Conservation (phyloP, 257 asterid genomes). For the Nicotiana attenuata region DNA sequence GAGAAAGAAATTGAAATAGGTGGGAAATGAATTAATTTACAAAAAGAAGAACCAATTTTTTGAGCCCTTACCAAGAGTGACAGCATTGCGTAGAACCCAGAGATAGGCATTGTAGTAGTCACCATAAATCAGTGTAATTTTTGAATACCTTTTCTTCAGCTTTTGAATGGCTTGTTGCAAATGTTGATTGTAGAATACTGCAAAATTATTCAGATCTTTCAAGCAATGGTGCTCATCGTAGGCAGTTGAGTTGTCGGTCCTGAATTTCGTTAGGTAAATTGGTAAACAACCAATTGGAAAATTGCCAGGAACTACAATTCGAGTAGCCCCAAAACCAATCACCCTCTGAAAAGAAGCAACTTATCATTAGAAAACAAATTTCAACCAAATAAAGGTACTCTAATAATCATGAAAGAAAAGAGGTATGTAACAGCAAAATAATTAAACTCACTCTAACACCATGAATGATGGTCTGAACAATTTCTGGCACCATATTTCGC, state of each 20-base stretch:
- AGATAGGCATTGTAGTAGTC: slow-evolving; percentile 19
- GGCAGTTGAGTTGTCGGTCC: not conserved
- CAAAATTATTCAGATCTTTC: not conserved
- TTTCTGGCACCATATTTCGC: slow-evolving; percentile 7
- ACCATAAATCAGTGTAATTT: not conserved
- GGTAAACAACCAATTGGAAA: not conserved
- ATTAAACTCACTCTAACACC: slow-evolving; percentile 8
- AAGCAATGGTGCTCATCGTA: not conserved
- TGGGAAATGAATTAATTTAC: too few species aligned
- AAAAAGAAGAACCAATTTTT: not conserved
- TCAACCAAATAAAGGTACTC: too few species aligned
- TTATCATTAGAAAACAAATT: not conserved
- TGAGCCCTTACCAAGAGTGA: not conserved
- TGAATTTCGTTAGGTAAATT: not conserved
- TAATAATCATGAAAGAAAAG: not conserved
- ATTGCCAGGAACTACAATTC: not conserved
- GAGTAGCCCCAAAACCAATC: not conserved
- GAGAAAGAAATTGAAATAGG: not conserved
- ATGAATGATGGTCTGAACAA: not conserved
- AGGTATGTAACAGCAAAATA: not conserved
- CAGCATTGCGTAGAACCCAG: slow-evolving; percentile 3
- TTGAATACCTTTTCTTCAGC: not conserved
- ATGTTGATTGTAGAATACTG: not conserved
- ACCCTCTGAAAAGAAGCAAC: not conserved
- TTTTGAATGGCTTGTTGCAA: slow-evolving; percentile 3